Evolutionary conservation across 441 rosid genomes (phyloP).

Genomic region (Corymbia citriodora): DNA sequence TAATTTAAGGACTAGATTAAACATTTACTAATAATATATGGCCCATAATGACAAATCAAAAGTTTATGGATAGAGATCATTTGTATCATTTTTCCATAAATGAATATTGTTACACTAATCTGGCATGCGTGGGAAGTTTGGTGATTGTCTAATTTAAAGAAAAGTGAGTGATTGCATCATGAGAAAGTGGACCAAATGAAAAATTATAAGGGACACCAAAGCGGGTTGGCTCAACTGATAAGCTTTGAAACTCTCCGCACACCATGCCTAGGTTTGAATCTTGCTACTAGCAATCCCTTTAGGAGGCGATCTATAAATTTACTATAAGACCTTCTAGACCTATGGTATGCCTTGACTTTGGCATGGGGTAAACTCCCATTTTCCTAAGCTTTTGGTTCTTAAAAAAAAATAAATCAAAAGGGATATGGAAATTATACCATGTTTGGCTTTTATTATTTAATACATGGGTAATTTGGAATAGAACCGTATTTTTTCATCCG

Average conservation of each 20-base stretch:
- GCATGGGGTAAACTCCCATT: neutral
- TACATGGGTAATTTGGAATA: neutral
- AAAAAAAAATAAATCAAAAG: too few species aligned
- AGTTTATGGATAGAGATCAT: accelerated
- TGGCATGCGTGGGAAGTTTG: neutral
- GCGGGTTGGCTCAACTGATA: neutral
- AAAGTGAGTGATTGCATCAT: neutral
- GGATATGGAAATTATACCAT: neutral
- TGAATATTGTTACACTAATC: neutral
- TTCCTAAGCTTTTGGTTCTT: neutral
- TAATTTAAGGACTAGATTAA: neutral
- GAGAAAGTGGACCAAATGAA: neutral
- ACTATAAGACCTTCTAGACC: neutral
- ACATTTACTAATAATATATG: neutral
- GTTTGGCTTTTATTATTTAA: neutral
- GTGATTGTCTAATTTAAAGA: neutral
- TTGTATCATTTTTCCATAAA: neutral
- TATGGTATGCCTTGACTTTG: neutral
- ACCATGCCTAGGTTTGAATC: neutral
- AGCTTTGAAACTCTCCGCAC: neutral
- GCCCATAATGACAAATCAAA: neutral
- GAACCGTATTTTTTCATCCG: neutral
- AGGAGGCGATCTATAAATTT: too few species aligned
- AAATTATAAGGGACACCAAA: neutral
- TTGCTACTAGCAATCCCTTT: too few species aligned